Evolutionary conservation across 371 early-diverging fungal genomes (phyloP).

Genomic region (Mucor irregularis): DNA sequence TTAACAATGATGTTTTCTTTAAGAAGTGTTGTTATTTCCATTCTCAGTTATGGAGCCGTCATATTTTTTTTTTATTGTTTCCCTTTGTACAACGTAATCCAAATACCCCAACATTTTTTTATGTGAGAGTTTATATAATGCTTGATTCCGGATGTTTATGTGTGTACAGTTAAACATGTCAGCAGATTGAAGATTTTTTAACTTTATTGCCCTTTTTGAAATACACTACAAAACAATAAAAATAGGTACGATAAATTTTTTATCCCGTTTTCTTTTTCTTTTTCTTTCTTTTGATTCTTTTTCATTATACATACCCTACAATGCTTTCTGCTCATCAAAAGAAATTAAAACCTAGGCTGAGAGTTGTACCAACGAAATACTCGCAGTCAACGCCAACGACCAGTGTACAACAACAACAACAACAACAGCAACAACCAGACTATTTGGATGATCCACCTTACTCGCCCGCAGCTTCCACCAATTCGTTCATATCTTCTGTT

Average conservation of each 20-base stretch:
- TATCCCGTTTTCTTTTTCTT: conserved; percentile 1
- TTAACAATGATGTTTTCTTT: not conserved
- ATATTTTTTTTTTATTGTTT: too few species aligned
- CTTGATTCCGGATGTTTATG: too few species aligned
- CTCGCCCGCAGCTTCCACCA: conserved; percentile 24
- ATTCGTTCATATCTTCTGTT: conserved; percentile 37
- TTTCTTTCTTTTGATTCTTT: not conserved
- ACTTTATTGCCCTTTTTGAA: conserved; percentile 4
- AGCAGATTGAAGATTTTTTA: conserved; percentile 9
- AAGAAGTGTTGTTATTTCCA: not conserved
- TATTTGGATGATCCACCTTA: conserved; percentile 25
- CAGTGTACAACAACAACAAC: too few species aligned
- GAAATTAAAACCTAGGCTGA: conserved; percentile 11
- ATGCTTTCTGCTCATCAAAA: conserved; percentile 20
- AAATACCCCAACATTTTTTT: conserved; percentile 10
- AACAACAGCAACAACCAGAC: not conserved
- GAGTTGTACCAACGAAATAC: conserved; percentile 3
- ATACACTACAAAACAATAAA: too few species aligned
- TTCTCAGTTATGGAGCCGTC: too few species aligned
- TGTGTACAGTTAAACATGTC: conserved; percentile 1
- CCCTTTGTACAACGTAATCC: not conserved
- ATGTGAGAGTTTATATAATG: too few species aligned
- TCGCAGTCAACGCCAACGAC: conserved; percentile 29
- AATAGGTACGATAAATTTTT: too few species aligned
- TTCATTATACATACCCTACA: not conserved